These are phyloP conservation scores for Ceratocystiopsis sp. DNA, from an alignment of 2,329 filamentous ascomycete species.

Conservation along the genomic window DNA sequence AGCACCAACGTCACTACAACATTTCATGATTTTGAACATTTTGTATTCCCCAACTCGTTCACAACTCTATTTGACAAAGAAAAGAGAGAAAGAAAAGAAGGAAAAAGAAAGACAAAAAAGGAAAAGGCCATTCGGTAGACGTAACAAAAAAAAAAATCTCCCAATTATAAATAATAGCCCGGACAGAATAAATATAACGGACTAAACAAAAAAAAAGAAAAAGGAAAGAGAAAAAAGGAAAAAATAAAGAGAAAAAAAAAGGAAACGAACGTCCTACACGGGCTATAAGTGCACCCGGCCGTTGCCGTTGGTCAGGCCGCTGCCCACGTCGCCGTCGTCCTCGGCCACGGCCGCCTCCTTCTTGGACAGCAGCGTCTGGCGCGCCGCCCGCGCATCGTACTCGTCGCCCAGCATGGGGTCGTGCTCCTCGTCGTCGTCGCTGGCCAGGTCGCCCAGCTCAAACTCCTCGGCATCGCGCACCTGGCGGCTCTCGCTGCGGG, in stretches of 20 bases:
- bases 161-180: no score
- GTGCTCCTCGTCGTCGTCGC: constrained; percentile 66
- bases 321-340: background rate
- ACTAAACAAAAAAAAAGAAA: no score
- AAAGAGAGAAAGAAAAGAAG: no score
- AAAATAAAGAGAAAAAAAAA: background rate
- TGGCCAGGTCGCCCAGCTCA: constrained; percentile 79
- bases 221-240: background rate
- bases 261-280: background rate
- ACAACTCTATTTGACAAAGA: no score
- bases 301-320: constrained; percentile 10
- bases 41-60: no score
- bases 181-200: no score
- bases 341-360: constrained; percentile 15
- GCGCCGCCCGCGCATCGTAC: constrained; percentile 18
- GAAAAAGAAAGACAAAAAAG: no score
- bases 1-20: no score
- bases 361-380: constrained; percentile 19
- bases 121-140: no score
- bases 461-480: constrained; percentile 79
- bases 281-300: constrained; percentile 1
- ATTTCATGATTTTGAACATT: no score
- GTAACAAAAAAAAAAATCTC: no score
- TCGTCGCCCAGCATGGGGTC: constrained; percentile 23
- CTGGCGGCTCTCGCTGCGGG: constrained; percentile 31